Evolutionary conservation across 2,329 filamentous ascomycete species (phyloP), one percentile per base, ranked within the genome.

Genomic region (Ambrosiella beaveri): DNA sequence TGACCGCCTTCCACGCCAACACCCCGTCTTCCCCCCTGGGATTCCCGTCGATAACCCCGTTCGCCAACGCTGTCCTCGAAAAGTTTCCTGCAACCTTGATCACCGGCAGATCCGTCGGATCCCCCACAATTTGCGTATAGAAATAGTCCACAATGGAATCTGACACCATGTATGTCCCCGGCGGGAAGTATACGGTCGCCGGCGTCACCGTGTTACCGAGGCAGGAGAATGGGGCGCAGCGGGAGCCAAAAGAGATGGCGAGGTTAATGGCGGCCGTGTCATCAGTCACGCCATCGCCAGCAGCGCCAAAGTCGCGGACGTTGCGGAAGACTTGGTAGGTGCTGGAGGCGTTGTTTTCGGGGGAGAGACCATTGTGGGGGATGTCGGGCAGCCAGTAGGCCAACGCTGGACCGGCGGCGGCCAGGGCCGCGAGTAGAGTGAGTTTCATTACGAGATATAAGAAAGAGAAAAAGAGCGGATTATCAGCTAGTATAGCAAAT

Each of bases 81-180:
- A 84, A 84, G 41, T 66, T 69, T 0, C 73, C 61, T 0, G 73
- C 69, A 1, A 79, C 79, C 63, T 77, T 76, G 57, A 84, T 73
- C 2, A 75, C 73, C 5, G 85, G 72, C 59, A 77, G 73, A 62
- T 75, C 68, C 17, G 72, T 74, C 8, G 84, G 79, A 68, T 90
- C 84, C 45, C 86, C 86, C 37, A 89, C 76, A 61, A 93, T 75
- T 68, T 88, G 84, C 1, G 86, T 89, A 67, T 88, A 88, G 71
- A 90, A 93, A 69, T 83, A 82, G 66, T 85, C 81, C 47, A 86
- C 70, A 61, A 93, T 81, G 5, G 86, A 84, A 62, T 73, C 75
- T 55, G 79, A 84, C 61, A 91, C 80, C 4, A 83, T 65, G 65
- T 91, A 93, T 2, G 83, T 89, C 69, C 69, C 69, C 7, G 68